Conservation (phyloP, 2,329 filamentous ascomycete genomes). For the Fusarium nisikadoi region DNA sequence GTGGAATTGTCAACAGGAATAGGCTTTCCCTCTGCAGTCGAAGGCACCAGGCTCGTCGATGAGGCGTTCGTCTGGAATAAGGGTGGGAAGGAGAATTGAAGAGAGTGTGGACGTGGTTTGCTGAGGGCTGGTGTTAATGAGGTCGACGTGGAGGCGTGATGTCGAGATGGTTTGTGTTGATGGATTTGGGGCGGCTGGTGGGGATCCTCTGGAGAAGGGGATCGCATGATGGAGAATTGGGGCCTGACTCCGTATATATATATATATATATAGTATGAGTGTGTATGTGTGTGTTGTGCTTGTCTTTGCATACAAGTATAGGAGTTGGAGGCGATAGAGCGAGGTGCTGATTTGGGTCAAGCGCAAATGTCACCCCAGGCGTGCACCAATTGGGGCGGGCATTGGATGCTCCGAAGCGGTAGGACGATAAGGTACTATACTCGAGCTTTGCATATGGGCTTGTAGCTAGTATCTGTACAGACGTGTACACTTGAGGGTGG, state of each 20-base stretch:
- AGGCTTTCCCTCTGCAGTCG: constrained; percentile 65
- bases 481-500: constrained; percentile 36
- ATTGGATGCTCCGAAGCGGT: constrained; percentile 31
- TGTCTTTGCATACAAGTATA: constrained; percentile 17
- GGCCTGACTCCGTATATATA: constrained; percentile 33
- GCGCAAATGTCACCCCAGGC: constrained; percentile 30
- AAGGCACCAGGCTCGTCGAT: constrained; percentile 64
- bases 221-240: constrained; percentile 30
- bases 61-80: constrained; percentile 61
- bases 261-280: constrained; percentile 17
- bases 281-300: constrained; percentile 6
- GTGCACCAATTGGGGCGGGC: constrained; percentile 38
- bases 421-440: constrained; percentile 17
- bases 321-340: constrained; percentile 21
- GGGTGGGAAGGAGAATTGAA: constrained; percentile 61
- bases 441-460: constrained; percentile 31
- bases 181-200: constrained; percentile 33
- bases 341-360: constrained; percentile 26
- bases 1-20: constrained; percentile 67
- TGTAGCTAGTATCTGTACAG: constrained; percentile 26
- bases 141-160: constrained; percentile 39
- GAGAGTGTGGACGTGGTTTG: constrained; percentile 50
- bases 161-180: constrained; percentile 39
- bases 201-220: constrained; percentile 27
- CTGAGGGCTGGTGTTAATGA: constrained; percentile 36